A percentile compares a stretch with the other conserved stretches of the same genome.
phyloP scores from a whole-genome alignment of 2,329 filamentous ascomycete species.

The Epichloe coenophiala region DNA sequence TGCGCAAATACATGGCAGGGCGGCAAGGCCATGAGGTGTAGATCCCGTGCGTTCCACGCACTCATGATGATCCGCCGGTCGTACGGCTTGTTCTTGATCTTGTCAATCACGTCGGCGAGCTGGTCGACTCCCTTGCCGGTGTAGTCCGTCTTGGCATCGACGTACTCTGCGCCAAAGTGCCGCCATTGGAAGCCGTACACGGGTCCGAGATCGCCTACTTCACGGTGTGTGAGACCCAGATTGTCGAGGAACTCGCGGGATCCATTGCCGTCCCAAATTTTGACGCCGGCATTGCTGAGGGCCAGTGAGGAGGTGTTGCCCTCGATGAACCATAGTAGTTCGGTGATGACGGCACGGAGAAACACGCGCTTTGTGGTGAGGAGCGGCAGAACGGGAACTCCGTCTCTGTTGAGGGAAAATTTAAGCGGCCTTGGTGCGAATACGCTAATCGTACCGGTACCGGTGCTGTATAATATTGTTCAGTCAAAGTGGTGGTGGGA shows the following conservation, averaged over 20 bases:
- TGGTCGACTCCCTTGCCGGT: constrained; percentile 83
- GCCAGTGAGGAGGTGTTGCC: constrained; percentile 69
- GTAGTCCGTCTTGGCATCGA: constrained; percentile 69
- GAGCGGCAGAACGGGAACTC: constrained; percentile 63
- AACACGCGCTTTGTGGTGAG: constrained; percentile 97
- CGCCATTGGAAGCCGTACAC: constrained; percentile 99
- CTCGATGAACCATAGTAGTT: constrained; percentile 91
- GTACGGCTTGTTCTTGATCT: constrained; percentile 71
- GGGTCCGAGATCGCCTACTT: constrained; percentile 79
- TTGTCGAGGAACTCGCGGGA: constrained; percentile 80
- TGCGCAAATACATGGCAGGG: constrained; percentile 98
- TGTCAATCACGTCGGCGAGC: constrained; percentile 77
- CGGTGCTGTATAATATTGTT: constrained; percentile 46
- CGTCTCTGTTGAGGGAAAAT: constrained; percentile 61
- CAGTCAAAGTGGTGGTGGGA: background rate
- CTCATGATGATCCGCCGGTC: constrained; percentile 81
- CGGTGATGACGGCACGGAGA: constrained; percentile 73
- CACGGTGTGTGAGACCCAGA: constrained; percentile 68
- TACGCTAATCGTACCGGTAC: constrained; percentile 81
- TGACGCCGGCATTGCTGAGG: constrained; percentile 67
- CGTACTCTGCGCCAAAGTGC: constrained; percentile 88
- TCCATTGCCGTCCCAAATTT: constrained; percentile 98
- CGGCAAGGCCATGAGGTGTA: constrained; percentile 79
- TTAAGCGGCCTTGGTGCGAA: constrained; percentile 80
- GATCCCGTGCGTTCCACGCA: constrained; percentile 86